Evolutionary conservation across 2,329 filamentous ascomycete genomes (phyloP), one percentile per base, ranked within the genome.

Genomic region (Fusarium austroafricanum): DNA sequence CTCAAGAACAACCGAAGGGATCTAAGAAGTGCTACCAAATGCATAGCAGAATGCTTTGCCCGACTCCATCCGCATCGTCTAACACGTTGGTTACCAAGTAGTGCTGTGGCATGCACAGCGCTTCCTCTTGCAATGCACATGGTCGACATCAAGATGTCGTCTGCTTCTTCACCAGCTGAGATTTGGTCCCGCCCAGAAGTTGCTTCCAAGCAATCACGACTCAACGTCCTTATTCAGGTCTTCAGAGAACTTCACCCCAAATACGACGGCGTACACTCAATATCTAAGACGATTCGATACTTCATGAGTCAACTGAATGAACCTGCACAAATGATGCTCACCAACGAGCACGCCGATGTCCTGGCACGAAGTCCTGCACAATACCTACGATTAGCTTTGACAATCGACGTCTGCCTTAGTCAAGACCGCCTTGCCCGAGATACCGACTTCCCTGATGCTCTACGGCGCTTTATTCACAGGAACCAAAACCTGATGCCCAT

Each of bases 71-170:
- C 61, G 15, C 61, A 55, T 2, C 53, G 59, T 3, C 17, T 71
- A 1, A 55, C 69, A 0, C 55, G 59, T 3, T 71, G 63, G 65
- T 18, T 71, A n/a, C 69, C 69, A 0, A 70, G 69, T 12, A 71
- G 69, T 12, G 69, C 66, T 1, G 69, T 71, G 3, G 69, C 57
- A 10, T 71, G 68, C 17, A 70, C 59, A 8, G 66, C 69, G 2
- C 69, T 71, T 0, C 68, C 69, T 0, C 47, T 71, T 1, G 69
- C 69, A 0, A 56, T 71, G 46, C 69, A 71, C 4, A 67, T 71
- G 53, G 46, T 71, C 1, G 69, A 68, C 2, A 62, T 68, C 2
- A 69, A 63, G 10, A 57, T 67, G 61, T 68, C 66, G 0, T 52
- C 66, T 14, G 42, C 47, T 2, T 70, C 66, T 8, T 69, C 65